Evolutionary conservation across 1,284 basidiomycete genomes (phyloP), one percentile per base, ranked within the genome.

Genomic region (Melampsora americana): DNA sequence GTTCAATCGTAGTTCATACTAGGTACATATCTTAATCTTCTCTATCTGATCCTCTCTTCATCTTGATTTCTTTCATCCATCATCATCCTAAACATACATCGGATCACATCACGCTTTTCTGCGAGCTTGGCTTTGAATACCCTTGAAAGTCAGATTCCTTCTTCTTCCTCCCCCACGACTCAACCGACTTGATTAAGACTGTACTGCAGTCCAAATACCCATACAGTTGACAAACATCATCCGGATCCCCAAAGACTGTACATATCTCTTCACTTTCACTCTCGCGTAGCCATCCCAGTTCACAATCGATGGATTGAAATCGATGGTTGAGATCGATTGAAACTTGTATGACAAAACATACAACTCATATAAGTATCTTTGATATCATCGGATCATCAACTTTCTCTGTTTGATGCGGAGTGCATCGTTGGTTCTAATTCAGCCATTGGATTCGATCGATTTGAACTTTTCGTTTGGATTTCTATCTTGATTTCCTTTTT

Each of bases 1-100:
- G 62, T 42, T 66, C 62, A 12, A 65, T 65, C 46, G 62, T 73
- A 23, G 61, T 73, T 30, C 70, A 73, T 73, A 73, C 61, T 46
- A 73, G 70, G 70, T 66, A 23, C 28, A 32, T 60, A 26, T 30
- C 26, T 23, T 6, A 23, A n/a, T 61, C 30, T 61, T n/a, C 30
- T 61, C 26, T 61, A 26, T 56, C 50, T 56, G 50, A 5, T 14
- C 26, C 12, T 56, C 50, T 56, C 5, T 56, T 56, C 3, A 5
- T 5, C 12, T 56, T 5, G 12, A 26, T 26, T n/a, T 11, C 53
- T n/a, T 26, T 26, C 53, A 56, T 56, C 53, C 53, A n/a, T 56
- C 53, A 56, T 56, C 53, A 26, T 56, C 53, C 53, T n/a, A 20
- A 44, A 42, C 64, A 44, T 16, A 20, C 30, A 35, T 42, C 26